phyloP scores from a whole-genome alignment of 345 rosid genomes.

The Sonneratia caseolaris region DNA sequence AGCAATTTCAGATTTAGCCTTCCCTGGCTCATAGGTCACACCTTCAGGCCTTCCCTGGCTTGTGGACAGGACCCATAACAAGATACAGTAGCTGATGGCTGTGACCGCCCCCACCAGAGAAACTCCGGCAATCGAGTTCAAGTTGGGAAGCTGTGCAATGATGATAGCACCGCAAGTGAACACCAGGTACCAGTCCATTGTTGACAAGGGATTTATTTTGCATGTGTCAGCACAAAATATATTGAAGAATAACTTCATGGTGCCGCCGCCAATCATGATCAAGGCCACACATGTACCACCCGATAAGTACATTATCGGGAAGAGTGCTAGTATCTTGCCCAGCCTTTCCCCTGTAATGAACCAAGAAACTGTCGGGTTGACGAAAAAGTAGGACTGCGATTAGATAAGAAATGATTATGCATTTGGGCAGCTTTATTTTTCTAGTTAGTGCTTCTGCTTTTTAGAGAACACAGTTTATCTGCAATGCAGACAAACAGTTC shows the following conservation, averaged over 20 bases:
- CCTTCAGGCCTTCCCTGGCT: conserved; percentile 13
- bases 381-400: not conserved
- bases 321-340: conserved; percentile 41
- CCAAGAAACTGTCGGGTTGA: not conserved
- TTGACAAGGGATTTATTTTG: conserved; percentile 15
- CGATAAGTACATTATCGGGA: conserved; percentile 53
- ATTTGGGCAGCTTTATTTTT: not conserved
- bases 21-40: conserved; percentile 22
- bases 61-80: conserved; percentile 36
- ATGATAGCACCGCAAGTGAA: conserved; percentile 34
- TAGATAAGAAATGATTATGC: not conserved
- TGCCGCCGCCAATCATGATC: conserved; percentile 45
- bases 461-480: not conserved
- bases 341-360: conserved; percentile 32
- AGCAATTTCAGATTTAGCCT: conserved; percentile 15
- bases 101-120: conserved; percentile 51
- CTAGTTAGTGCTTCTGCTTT: conserved; percentile 1
- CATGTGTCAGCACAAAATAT: conserved; percentile 24
- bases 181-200: conserved; percentile 36
- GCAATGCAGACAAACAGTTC: not conserved
- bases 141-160: conserved; percentile 52
- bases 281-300: conserved; percentile 49
- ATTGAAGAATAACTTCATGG: conserved; percentile 35
- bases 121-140: conserved; percentile 55
- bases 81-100: conserved; percentile 41